Evolutionary conservation across 2,329 filamentous ascomycete genomes (phyloP).

Genomic region (Xylaria digitata): DNA sequence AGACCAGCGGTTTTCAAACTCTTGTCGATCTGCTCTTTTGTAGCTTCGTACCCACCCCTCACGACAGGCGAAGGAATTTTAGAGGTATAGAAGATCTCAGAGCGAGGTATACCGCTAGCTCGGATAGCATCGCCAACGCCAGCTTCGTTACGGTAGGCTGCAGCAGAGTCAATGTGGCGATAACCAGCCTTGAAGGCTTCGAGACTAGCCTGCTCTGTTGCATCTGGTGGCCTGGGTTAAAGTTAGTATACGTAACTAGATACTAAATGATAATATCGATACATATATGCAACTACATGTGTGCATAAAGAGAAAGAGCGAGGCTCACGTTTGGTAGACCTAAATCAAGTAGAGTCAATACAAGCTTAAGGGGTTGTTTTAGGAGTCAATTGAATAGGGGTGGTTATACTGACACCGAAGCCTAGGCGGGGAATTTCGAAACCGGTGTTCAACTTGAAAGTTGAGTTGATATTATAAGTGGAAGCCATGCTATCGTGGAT

Average conservation of each 20-base stretch:
- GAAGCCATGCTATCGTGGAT: conserved; percentile 54
- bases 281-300: not conserved
- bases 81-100: conserved; percentile 66
- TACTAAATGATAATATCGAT: not conserved
- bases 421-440: conserved; percentile 64
- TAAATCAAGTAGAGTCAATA: conserved; percentile 43
- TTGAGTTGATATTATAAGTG: conserved; percentile 59
- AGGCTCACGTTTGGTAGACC: conserved; percentile 65
- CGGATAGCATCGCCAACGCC: conserved; percentile 60
- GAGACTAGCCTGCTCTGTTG: conserved; percentile 54
- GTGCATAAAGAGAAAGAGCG: not conserved
- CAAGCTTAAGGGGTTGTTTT: not conserved
- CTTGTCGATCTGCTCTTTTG: conserved; percentile 71
- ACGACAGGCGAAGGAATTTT: conserved; percentile 59
- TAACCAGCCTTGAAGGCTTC: conserved; percentile 64
- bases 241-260: conserved; percentile 23
- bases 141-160: conserved; percentile 63
- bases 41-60: conserved; percentile 67
- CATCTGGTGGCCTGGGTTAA: conserved; percentile 50
- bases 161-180: conserved; percentile 67
- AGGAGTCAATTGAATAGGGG: not conserved
- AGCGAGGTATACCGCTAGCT: conserved; percentile 56
- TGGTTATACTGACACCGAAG: conserved; percentile 60
- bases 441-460: conserved; percentile 65
- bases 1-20: conserved; percentile 72